Conservation (phyloP, 2,329 filamentous ascomycete genomes). For the Aspergillus cejpii region DNA sequence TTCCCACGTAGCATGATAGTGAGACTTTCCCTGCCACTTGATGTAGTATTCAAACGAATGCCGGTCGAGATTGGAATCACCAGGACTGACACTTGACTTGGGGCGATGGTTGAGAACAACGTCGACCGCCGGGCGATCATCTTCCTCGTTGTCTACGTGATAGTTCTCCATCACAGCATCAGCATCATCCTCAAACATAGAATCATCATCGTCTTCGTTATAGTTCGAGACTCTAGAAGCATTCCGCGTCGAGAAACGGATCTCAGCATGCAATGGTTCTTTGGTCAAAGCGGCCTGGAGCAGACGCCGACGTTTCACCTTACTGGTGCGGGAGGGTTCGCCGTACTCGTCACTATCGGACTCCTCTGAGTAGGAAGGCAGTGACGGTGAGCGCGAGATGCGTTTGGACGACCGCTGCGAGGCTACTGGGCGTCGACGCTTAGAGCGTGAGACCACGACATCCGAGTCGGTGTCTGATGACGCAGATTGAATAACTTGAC, state of each 20-base stretch:
- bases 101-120: constrained; percentile 80
- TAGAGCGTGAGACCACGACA: constrained; percentile 47
- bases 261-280: constrained; percentile 64
- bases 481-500: constrained; percentile 57
- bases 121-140: constrained; percentile 80
- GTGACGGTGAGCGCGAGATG: constrained; percentile 43
- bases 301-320: constrained; percentile 68
- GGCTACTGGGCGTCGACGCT: constrained; percentile 48
- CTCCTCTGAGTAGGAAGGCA: constrained; percentile 64
- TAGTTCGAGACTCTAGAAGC: constrained; percentile 68
- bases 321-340: constrained; percentile 62
- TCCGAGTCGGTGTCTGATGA: constrained; percentile 63
- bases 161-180: constrained; percentile 61
- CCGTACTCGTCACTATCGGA: constrained; percentile 66
- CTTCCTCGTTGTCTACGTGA: constrained; percentile 61
- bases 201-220: constrained; percentile 59
- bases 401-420: constrained; percentile 47
- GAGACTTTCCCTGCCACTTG: constrained; percentile 95
- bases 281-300: constrained; percentile 59
- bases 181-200: constrained; percentile 48
- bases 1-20: constrained; percentile 96
- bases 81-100: constrained; percentile 56
- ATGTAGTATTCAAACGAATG: constrained; percentile 86
- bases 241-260: constrained; percentile 84
- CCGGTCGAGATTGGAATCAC: constrained; percentile 27